Evolutionary conservation across 2,329 filamentous ascomycete genomes (phyloP).

Genomic region (Diplocarpon rosae): DNA sequence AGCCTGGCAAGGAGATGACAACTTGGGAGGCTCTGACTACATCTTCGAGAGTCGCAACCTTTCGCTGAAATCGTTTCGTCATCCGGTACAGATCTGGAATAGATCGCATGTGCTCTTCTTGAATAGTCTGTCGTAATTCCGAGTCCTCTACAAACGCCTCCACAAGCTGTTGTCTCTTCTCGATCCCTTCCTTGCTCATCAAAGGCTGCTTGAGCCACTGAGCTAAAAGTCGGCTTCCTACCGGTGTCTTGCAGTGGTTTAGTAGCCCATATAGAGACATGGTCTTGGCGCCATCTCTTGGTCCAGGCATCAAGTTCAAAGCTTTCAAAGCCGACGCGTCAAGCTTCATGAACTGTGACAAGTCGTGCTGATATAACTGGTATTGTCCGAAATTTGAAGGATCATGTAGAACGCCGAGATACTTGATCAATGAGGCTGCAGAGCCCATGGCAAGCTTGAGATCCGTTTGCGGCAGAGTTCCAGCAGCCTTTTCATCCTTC

Average conservation of each 20-base stretch:
- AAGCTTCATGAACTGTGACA: conserved; percentile 96
- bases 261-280: conserved; percentile 94
- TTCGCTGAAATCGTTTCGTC: conserved; percentile 88
- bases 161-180: conserved; percentile 84
- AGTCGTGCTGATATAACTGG: conserved; percentile 90
- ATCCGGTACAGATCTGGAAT: conserved; percentile 91
- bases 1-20: conserved; percentile 79
- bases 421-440: conserved; percentile 87
- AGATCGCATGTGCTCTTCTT: conserved; percentile 86
- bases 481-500: conserved; percentile 71
- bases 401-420: conserved; percentile 82
- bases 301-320: conserved; percentile 92
- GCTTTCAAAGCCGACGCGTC: conserved; percentile 91
- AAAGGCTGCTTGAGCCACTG: conserved; percentile 98
- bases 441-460: conserved; percentile 94
- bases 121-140: conserved; percentile 86
- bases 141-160: conserved; percentile 92
- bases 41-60: conserved; percentile 84
- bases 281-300: conserved; percentile 85
- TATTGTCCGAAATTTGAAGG: conserved; percentile 94
- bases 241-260: conserved; percentile 95
- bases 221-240: conserved; percentile 77
- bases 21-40: conserved; percentile 94
- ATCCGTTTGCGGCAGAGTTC: conserved; percentile 77
- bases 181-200: conserved; percentile 83